Evolutionary conservation across 2,329 filamentous ascomycete species (phyloP).

Genomic region (Fulvia fulva): DNA sequence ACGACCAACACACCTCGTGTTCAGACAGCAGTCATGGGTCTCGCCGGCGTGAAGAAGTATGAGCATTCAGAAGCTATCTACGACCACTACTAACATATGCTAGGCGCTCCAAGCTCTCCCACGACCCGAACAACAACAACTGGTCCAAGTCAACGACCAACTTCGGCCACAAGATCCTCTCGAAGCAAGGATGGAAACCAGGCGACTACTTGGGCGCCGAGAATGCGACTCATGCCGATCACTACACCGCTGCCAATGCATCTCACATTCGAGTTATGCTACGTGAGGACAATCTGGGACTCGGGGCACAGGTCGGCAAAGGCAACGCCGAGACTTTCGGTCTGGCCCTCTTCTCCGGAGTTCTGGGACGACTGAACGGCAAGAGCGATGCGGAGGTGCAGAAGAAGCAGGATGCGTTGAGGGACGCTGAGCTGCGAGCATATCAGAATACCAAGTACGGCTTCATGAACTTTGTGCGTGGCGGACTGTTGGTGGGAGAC

Average conservation of each 20-base stretch:
- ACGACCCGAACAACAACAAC: constrained; percentile 92
- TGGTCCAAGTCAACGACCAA: constrained; percentile 79
- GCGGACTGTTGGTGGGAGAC: constrained; percentile 67
- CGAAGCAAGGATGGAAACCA: constrained; percentile 84
- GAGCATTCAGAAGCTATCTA: not conserved
- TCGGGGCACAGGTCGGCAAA: constrained; percentile 75
- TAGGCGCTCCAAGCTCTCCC: constrained; percentile 63
- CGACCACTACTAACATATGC: not conserved
- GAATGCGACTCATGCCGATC: constrained; percentile 68
- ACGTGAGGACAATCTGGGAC: constrained; percentile 86
- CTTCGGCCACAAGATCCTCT: constrained; percentile 87
- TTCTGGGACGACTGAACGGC: constrained; percentile 86
- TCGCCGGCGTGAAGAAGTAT: constrained; percentile 9
- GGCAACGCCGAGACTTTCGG: constrained; percentile 71
- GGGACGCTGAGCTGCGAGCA: constrained; percentile 66
- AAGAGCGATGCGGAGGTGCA: constrained; percentile 70
- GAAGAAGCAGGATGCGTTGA: constrained; percentile 63
- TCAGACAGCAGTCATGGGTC: constrained; percentile 3
- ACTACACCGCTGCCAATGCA: constrained; percentile 74
- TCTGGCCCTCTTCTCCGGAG: constrained; percentile 77
- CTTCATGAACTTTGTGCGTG: constrained; percentile 77
- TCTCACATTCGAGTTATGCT: constrained; percentile 80
- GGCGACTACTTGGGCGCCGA: constrained; percentile 77
- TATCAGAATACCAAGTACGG: constrained; percentile 76
- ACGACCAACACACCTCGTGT: not conserved